A percentile compares a stretch with the other conserved stretches of the same genome.
phyloP scores from a whole-genome alignment of 2,329 filamentous ascomycete genomes.

The Talaromyces piceae region DNA sequence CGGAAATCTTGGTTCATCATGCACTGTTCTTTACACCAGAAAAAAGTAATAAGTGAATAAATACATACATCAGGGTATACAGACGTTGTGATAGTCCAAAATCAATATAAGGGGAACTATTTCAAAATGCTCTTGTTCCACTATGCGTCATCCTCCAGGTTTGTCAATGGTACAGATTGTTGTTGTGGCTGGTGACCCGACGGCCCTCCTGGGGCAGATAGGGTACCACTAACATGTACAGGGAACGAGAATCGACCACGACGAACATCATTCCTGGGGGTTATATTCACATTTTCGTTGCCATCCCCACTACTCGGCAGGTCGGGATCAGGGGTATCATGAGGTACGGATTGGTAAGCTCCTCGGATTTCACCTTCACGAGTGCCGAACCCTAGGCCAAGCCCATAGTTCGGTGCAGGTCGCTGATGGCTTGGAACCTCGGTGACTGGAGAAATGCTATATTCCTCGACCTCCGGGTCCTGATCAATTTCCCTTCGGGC shows the following conservation, averaged over 20 bases:
- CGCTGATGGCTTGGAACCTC: slow-evolving; percentile 3
- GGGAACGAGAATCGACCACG: slow-evolving; percentile 23
- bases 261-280: slow-evolving; percentile 17
- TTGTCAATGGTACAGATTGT: slow-evolving; percentile 2
- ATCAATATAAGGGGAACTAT: slow-evolving; percentile 2
- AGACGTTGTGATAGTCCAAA: background rate
- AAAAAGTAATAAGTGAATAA: background rate
- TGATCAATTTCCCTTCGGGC: slow-evolving; percentile 40
- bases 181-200: slow-evolving; percentile 14
- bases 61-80: slow-evolving; percentile 12
- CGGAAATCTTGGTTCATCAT: background rate
- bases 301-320: slow-evolving; percentile 11
- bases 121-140: background rate
- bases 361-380: slow-evolving; percentile 16
- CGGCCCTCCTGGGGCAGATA: slow-evolving; percentile 19
- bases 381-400: slow-evolving; percentile 6
- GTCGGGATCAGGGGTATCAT: slow-evolving; percentile 18
- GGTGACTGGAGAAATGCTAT: slow-evolving; percentile 4
- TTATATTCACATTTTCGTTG: slow-evolving; percentile 21
- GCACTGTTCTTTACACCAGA: background rate
- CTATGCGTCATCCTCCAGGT: slow-evolving; percentile 3
- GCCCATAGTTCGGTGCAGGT: slow-evolving; percentile 4
- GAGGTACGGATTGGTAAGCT: slow-evolving; percentile 20
- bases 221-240: slow-evolving; percentile 26
- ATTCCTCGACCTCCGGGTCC: slow-evolving; percentile 7